Conservation (phyloP, 768 basidiomycete species). For the Lentinus brumalis region DNA sequence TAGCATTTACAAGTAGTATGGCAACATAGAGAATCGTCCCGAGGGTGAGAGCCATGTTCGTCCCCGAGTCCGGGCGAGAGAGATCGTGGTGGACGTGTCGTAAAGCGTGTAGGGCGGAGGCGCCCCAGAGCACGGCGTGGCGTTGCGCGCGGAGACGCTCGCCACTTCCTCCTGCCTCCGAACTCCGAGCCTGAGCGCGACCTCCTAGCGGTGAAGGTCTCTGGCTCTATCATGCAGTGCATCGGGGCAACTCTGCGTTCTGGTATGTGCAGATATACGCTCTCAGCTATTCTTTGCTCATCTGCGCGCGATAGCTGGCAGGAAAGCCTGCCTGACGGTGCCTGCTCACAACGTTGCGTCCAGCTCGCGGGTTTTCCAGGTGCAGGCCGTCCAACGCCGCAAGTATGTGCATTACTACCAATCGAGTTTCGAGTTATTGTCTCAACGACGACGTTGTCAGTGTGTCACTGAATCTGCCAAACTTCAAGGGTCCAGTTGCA, state of each 20-base stretch:
- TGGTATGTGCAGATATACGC: constrained; percentile 1
- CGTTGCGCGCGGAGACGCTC: constrained; percentile 10
- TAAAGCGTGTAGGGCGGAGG: constrained; percentile 3
- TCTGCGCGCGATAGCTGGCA: constrained; percentile 1
- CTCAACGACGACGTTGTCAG: constrained; percentile 38
- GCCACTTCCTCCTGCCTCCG: constrained; percentile 15
- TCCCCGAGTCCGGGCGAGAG: constrained; percentile 15
- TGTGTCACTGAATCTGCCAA: constrained; percentile 35
- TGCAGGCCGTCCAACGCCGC: constrained; percentile 42
- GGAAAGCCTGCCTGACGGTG: constrained; percentile 9
- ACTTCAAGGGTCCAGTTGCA: constrained; percentile 48
- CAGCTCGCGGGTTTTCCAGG: constrained; percentile 25
- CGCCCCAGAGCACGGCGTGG: constrained; percentile 2
- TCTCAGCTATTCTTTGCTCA: neutral
- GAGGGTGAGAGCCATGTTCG: constrained; percentile 51
- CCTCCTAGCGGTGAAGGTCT: constrained; percentile 2
- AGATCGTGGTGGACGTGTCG: constrained; percentile 25
- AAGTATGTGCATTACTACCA: constrained; percentile 38
- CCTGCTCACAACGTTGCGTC: constrained; percentile 19
- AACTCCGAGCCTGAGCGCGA: constrained; percentile 6
- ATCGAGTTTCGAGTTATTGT: too few species aligned
- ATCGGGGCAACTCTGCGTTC: constrained; percentile 18
- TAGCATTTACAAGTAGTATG: constrained; percentile 88
- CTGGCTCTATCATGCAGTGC: constrained; percentile 20
- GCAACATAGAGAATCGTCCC: constrained; percentile 83